phyloP scores from a whole-genome alignment of 352 stramenopile species.

The Globisporangium apiculatum region DNA sequence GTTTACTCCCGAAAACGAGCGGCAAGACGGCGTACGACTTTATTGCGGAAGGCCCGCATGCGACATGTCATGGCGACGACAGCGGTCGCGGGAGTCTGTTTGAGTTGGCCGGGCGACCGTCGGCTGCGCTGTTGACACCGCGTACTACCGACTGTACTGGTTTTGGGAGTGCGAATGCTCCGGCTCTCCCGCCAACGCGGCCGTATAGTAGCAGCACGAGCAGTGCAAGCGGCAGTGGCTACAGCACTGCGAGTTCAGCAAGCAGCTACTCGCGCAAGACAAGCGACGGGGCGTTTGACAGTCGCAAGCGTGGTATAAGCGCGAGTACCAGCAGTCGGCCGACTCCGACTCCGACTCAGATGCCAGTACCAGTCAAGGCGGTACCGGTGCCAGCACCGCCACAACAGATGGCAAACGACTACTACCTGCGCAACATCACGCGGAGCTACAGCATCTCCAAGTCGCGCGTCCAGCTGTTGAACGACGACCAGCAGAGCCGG shows the following conservation, averaged over 20 bases:
- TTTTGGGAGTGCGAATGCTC: neutral
- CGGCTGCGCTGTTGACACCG: constrained; percentile 4
- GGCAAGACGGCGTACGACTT: constrained; percentile 15
- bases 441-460: constrained; percentile 15
- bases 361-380: neutral
- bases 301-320: neutral
- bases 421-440: constrained; percentile 13
- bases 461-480: constrained; percentile 16
- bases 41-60: constrained; percentile 8
- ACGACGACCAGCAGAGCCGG: constrained; percentile 15
- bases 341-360: neutral
- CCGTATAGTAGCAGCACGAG: constrained; percentile 9
- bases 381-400: no score
- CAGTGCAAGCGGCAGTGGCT: neutral
- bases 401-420: constrained; percentile 9
- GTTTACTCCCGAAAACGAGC: constrained; percentile 13
- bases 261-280: constrained; percentile 1
- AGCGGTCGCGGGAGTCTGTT: constrained; percentile 12
- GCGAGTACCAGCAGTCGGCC: no score
- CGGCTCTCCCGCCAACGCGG: no score
- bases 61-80: constrained; percentile 4
- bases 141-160: neutral
- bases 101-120: constrained; percentile 5
- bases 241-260: constrained; percentile 3
- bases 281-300: neutral